Percentiles rank a stretch among this genome's conserved stretches.
Evolutionary conservation across 2,329 filamentous ascomycete genomes (phyloP).

Genomic region (Orbilia ellipsospora): DNA sequence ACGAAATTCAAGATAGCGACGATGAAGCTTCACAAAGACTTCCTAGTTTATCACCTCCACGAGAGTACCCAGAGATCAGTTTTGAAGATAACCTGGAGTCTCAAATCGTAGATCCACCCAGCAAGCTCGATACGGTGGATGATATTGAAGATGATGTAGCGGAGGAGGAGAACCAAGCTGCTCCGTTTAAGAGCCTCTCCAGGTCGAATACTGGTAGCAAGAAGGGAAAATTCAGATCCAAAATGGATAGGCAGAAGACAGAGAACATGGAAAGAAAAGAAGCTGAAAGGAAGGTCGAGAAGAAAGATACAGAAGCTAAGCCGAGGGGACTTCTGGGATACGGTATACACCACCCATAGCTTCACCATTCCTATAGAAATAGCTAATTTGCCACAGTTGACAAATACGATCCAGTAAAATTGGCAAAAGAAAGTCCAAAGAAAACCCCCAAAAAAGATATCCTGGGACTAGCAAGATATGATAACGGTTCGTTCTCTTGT

Average conservation of each 20-base stretch:
- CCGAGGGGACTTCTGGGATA: no score
- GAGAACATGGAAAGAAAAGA: slow-evolving; percentile 24
- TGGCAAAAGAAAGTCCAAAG: slow-evolving; percentile 24
- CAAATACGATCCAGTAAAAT: slow-evolving; percentile 24
- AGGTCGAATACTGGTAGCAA: slow-evolving; percentile 8
- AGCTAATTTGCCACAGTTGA: slow-evolving; percentile 23
- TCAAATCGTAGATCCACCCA: background rate
- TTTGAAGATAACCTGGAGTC: no score
- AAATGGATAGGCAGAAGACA: slow-evolving; percentile 17
- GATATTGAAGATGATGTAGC: slow-evolving; percentile 32
- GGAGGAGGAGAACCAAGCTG: slow-evolving; percentile 3
- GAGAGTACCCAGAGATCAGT: no score
- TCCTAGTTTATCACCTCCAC: background rate
- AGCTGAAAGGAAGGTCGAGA: slow-evolving; percentile 5
- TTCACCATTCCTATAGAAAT: no score
- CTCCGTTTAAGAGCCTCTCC: background rate
- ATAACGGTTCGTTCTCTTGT: slow-evolving; percentile 12
- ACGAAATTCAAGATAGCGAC: slow-evolving; percentile 46
- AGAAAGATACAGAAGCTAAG: background rate
- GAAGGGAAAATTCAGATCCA: slow-evolving; percentile 36
- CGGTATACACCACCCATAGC: no score
- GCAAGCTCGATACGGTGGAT: background rate
- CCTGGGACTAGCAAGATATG: slow-evolving; percentile 19
- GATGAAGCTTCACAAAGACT: slow-evolving; percentile 14
- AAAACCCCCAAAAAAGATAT: slow-evolving; percentile 14